Evolutionary conservation across 768 basidiomycete genomes (phyloP), one percentile per base, ranked within the genome.

Genomic region (Rhizopogon vinicolor): DNA sequence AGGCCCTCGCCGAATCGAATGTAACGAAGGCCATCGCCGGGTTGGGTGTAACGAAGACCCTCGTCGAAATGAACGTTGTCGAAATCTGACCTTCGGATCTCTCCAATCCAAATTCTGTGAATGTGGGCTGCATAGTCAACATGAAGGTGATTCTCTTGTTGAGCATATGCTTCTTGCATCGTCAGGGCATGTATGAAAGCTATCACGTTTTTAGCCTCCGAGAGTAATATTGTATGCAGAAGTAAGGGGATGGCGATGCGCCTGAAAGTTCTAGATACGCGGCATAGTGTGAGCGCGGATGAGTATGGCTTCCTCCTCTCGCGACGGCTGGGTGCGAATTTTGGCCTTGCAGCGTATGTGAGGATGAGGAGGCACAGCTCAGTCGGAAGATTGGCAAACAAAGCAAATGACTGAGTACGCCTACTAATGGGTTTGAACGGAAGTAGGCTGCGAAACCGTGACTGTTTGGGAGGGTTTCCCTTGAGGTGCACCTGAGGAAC

Each of bases 331-430:
- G 31, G 31, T 5, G 35, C 13, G 35, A 59, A 59, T 44, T 7
- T 31, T 8, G 31, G 31, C 7, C 31, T 31, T 31, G 31, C 60
- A 7, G 72, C 72, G 16, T 72, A 41, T 18, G 64, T 59, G 35
- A 75, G 57, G 46, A 77, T 68, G 44, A 69, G 65, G 46, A 72
- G 65, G 41, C 59, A 65, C 22, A 76, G 66, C 63, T 76, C 75
- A 41, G 66, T 59, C 10, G 74, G 66, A 46, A 74, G 68, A 18
- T 48, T 46, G 28, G 60, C 58, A 52, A 74, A 63, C 18, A 18
- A 25, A 25, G 25, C 35, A 41, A 61, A 59, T 29, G 35, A 25
- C 5, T 25, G 54, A 12, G 10, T 18, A 45, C 10, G 31, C 31
- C 8, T 33, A 10, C 8, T 7, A 33, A 9, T 33, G 28, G 10